Evolutionary conservation across 148 eudicot species (phyloP).

Genomic region (Pouteria glomerata): DNA sequence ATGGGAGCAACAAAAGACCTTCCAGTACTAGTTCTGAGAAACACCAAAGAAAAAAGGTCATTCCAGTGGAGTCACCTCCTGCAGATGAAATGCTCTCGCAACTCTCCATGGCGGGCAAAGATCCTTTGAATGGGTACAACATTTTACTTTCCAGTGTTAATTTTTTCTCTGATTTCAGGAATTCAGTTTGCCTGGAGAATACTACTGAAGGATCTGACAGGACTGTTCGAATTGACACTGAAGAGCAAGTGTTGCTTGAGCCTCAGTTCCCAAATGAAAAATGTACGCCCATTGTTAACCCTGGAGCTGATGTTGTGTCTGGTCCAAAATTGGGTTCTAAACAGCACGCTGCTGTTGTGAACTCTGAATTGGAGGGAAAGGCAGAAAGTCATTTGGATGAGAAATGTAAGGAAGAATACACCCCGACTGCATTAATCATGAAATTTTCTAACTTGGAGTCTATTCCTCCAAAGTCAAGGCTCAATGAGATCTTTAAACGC

Average conservation of each 20-base stretch:
- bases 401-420: conserved; percentile 26
- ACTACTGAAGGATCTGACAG: conserved; percentile 11
- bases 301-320: neutral
- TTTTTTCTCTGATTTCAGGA: conserved; percentile 47
- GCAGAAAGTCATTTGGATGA: conserved; percentile 15
- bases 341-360: conserved; percentile 9
- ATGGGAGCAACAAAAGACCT: conserved; percentile 8
- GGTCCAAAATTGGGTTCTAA: neutral
- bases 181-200: conserved; percentile 38
- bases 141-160: conserved; percentile 25
- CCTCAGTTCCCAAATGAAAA: conserved; percentile 14
- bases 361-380: conserved; percentile 18
- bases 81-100: conserved; percentile 44
- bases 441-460: conserved; percentile 59
- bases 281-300: conserved; percentile 2
- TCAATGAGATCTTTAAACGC: conserved; percentile 52
- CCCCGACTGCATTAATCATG: conserved; percentile 53
- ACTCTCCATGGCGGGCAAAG: conserved; percentile 38
- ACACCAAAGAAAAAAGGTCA: conserved; percentile 18
- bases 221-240: conserved; percentile 13
- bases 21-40: conserved; percentile 16
- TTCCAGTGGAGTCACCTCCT: conserved; percentile 25
- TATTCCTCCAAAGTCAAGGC: conserved; percentile 46
- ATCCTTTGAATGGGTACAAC: conserved; percentile 34
- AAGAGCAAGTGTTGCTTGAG: conserved; percentile 23